Evolutionary conservation across 345 rosid species (phyloP).

Genomic region (Sonneratia alba): DNA sequence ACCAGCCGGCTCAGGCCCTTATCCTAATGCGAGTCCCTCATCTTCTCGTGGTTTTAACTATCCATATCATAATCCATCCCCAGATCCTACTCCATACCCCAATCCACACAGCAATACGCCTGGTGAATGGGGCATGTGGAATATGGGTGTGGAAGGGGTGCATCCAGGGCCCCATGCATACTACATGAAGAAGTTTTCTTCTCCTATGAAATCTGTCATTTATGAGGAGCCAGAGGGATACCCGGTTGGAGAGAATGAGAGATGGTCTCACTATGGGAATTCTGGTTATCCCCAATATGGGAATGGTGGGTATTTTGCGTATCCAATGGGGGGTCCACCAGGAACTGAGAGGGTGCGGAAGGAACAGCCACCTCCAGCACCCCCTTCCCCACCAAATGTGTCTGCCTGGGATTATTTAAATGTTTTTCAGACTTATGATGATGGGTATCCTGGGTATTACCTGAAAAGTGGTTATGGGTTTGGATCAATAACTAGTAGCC

Average conservation of each 20-base stretch:
- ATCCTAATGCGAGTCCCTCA: slow-evolving; percentile 5
- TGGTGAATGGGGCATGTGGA: slow-evolving; percentile 33
- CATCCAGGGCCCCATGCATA: slow-evolving; percentile 23
- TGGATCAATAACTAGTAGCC: slow-evolving; percentile 61
- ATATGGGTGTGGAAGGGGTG: slow-evolving; percentile 18
- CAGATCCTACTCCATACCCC: neutral
- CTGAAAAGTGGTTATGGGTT: slow-evolving; percentile 22
- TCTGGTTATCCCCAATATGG: slow-evolving; percentile 24
- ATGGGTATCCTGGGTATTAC: slow-evolving; percentile 24
- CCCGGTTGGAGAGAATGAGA: slow-evolving; percentile 14
- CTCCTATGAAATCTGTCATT: slow-evolving; percentile 54
- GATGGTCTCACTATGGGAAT: slow-evolving; percentile 31
- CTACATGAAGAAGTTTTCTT: slow-evolving; percentile 64
- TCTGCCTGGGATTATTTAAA: slow-evolving; percentile 80
- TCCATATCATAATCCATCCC: neutral
- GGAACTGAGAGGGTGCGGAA: slow-evolving; percentile 16
- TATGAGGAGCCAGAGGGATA: slow-evolving; percentile 53
- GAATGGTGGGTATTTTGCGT: slow-evolving; percentile 47
- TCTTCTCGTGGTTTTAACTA: slow-evolving; percentile 19
- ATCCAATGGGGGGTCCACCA: slow-evolving; percentile 28
- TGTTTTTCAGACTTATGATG: slow-evolving; percentile 51
- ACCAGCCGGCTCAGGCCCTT: slow-evolving; percentile 6
- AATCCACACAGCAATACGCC: slow-evolving; percentile 9
- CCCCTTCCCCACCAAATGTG: slow-evolving; percentile 70
- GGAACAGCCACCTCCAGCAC: slow-evolving; percentile 39